Percentiles rank a stretch among this genome's conserved stretches.
Evolutionary conservation across 225 moss, liverwort and hornwort genomes (phyloP).

Genomic region (Pleurozium schreberi): DNA sequence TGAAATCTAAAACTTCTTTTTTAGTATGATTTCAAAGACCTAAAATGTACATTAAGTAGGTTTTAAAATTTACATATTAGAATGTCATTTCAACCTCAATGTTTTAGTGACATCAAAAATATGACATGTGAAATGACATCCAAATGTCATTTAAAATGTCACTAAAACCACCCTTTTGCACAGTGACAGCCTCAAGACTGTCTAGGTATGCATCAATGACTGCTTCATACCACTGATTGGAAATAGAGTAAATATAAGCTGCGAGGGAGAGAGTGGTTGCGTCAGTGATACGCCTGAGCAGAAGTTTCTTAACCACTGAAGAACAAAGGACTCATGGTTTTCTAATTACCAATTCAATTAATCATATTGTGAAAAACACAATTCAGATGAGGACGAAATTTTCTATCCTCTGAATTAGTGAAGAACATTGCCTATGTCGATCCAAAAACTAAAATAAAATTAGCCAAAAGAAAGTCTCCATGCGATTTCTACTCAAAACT

Average conservation of each 20-base stretch:
- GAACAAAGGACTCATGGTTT: background rate
- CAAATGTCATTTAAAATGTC: no score
- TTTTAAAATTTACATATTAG: no score
- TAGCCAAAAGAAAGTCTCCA: background rate
- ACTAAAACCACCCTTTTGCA: no score
- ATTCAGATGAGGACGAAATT: background rate
- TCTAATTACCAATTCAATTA: background rate
- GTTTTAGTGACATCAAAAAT: no score
- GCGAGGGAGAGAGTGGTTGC: background rate
- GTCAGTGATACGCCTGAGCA: background rate
- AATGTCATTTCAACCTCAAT: no score
- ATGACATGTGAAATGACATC: no score
- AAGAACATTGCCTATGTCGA: background rate
- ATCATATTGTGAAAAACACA: background rate
- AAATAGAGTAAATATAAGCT: slow-evolving; percentile 85
- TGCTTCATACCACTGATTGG: slow-evolving; percentile 74
- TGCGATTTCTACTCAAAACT: background rate
- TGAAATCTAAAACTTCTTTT: no score
- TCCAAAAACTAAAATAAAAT: background rate
- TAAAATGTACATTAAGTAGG: no score
- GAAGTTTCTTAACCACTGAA: background rate
- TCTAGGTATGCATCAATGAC: slow-evolving; percentile 78
- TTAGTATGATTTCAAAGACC: no score
- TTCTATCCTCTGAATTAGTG: background rate
- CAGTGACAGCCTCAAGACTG: slow-evolving; percentile 71